Evolutionary conservation across 2,329 filamentous ascomycete genomes (phyloP), one percentile per base, ranked within the genome.

Genomic region (Ascochyta rabiei): DNA sequence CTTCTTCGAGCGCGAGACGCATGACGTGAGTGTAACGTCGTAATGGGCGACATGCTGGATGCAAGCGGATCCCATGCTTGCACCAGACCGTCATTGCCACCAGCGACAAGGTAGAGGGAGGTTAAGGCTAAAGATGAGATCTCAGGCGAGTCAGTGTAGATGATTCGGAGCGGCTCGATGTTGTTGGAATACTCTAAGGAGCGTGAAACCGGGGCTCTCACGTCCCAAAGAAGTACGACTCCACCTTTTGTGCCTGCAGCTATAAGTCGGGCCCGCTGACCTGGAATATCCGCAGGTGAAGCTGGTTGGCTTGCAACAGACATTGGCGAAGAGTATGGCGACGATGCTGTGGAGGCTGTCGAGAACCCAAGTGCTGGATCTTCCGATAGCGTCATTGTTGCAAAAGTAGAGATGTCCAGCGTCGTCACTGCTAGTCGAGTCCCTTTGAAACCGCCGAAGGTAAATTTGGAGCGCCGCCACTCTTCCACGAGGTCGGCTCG

Each of bases 1-100:
- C 92, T 86, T 52, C 93, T 90, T 59, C 93, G 89, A 45, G 93
- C 89, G 24, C 91, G 87, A 7, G 89, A 88, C 2, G 90, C 90
- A 62, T 93, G 92, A 13, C 89, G 87, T 2, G 91, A 91, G 70
- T 96, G 93, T 48, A 99, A 81, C 0, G 92, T 98, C 34, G 92
- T 86, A 46, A 98, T 84, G 0, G 95, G 91, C 18, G 88, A 86
- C 16, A 82, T 76, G 0, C 84, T 89, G 2, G 93, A 98, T 1
- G 88, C 91, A 41, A 99, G 80, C n/a, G 90, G 90, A 77, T 99
- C 95, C 95, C 95, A 99, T 6, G 92, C 90, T 74, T 98, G 95
- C 4, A 96, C 93, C 3, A 98, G 84, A 0, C 95, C 93, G 75
- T 99, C 95, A 63, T 90, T 96, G 23, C 95, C 95, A 44, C 95